Evolutionary conservation across 2,329 filamentous ascomycete genomes (phyloP).

Genomic region (Colletotrichum phormii): DNA sequence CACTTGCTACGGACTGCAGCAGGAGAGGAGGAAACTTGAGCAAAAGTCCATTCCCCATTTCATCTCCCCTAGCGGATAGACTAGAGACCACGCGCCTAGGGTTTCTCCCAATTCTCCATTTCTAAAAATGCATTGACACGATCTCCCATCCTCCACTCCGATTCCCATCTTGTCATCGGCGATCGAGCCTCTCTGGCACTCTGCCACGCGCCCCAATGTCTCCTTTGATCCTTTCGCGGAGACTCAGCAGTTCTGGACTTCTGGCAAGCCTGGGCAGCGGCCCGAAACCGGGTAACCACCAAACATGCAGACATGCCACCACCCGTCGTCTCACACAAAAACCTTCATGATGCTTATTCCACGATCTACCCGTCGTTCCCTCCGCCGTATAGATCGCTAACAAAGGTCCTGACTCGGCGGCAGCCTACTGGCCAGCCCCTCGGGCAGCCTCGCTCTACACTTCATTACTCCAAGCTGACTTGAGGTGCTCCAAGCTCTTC

Average conservation of each 20-base stretch:
- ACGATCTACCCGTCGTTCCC: conserved; percentile 18
- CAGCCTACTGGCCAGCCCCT: no score
- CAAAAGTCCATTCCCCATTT: conserved; percentile 10
- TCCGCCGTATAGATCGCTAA: conserved; percentile 7
- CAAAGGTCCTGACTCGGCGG: background rate
- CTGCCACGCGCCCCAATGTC: background rate
- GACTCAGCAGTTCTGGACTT: no score
- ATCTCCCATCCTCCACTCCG: conserved; percentile 3
- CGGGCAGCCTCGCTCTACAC: background rate
- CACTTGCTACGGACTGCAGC: no score
- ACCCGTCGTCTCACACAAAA: background rate
- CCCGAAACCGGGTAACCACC: background rate
- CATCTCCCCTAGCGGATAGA: background rate
- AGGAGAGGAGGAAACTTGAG: background rate
- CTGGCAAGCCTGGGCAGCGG: background rate
- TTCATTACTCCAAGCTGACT: background rate
- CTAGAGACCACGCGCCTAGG: background rate
- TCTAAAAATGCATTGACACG: background rate
- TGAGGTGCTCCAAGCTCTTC: background rate
- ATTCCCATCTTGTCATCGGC: background rate
- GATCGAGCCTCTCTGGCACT: background rate
- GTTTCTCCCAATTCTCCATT: background rate
- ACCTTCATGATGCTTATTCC: background rate
- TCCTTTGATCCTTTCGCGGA: background rate
- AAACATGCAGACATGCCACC: no score